Base-by-base conservation (phyloP, 352 stramenopile species). In the Plasmopara viticola region DNA sequence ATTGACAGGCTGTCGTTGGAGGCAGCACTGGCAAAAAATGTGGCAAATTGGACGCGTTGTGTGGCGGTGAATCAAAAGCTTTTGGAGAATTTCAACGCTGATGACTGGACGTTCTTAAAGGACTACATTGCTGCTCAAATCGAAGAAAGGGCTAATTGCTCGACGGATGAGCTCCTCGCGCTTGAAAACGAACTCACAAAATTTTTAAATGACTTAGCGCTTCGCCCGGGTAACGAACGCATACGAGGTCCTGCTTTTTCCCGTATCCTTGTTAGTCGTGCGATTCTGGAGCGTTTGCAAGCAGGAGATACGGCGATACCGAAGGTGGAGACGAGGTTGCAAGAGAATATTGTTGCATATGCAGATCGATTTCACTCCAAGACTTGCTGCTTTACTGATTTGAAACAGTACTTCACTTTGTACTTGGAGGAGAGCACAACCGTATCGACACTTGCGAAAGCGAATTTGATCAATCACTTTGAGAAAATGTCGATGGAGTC, bases 301-400 rank as follows among this genome's bases (percentile, higher is more conserved):
- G 25, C 49, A 34, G 47, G 35, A 39, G 56, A 68, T 49, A 41
- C 41, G 14, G 45, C 50, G 45, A 43, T 81, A 8, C 28, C 45
- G 20, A 34, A 64, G n/a, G 53, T 69, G 14, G 81, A 92, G 43
- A 34, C 34, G 4, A 62, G 66, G 35, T 50, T 94, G 3, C 58
- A 83, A 48, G 60, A 73, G 17, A 45, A 58, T 14, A 76, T 94
- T 12, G 25, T 78, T 31, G 52, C 49, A 20, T 94, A 94, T 64
- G 65, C 72, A 34, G 64, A 86, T 20, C 68, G 62, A 7, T 91
- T 92, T 63, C 76, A 76, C 51, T 77, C 65, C 9, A 94, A 94
- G 62, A 77, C 76, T 43, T 92, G 81, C 72, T 94, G 84, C 54
- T 92, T 94, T 58, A 79, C 79, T 47, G 84, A 94, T 51, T 63